Evolutionary conservation across 345 rosid species (phyloP).

Genomic region (Syzygium aromaticum): DNA sequence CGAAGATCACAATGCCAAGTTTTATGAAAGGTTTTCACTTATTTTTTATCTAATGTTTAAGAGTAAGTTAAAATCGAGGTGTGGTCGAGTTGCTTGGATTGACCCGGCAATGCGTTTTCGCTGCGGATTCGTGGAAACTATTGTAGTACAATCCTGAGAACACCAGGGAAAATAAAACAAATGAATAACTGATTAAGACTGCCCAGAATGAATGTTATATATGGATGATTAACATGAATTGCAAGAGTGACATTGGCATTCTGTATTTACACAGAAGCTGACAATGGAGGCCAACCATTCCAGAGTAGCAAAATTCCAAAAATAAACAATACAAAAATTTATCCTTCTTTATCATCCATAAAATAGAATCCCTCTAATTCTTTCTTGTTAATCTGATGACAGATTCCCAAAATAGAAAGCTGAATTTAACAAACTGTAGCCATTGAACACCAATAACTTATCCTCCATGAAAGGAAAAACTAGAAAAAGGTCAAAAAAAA

Average conservation of each 20-base stretch:
- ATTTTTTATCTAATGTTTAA: not conserved
- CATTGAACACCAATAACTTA: not conserved
- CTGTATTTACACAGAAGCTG: not conserved
- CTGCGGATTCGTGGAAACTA: not conserved
- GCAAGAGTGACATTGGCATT: not conserved
- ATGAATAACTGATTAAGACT: not conserved
- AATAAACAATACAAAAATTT: too few species aligned
- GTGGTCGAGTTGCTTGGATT: not conserved
- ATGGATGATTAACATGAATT: not conserved
- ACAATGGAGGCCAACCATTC: not conserved
- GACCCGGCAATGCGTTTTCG: not conserved
- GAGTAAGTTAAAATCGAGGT: accelerated
- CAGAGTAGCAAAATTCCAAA: not conserved
- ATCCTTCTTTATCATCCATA: not conserved
- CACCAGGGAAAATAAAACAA: not conserved
- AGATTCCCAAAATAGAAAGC: not conserved
- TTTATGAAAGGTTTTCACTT: not conserved
- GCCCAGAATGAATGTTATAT: too few species aligned
- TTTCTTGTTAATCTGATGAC: not conserved
- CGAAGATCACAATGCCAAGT: not conserved
- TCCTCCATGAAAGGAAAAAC: not conserved
- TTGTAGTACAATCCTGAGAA: not conserved
- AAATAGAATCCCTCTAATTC: not conserved
- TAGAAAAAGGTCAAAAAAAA: not conserved
- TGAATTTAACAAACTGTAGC: not conserved